Evolutionary conservation across 2,329 filamentous ascomycete species (phyloP).

Genomic region (Zasmidium angulare): DNA sequence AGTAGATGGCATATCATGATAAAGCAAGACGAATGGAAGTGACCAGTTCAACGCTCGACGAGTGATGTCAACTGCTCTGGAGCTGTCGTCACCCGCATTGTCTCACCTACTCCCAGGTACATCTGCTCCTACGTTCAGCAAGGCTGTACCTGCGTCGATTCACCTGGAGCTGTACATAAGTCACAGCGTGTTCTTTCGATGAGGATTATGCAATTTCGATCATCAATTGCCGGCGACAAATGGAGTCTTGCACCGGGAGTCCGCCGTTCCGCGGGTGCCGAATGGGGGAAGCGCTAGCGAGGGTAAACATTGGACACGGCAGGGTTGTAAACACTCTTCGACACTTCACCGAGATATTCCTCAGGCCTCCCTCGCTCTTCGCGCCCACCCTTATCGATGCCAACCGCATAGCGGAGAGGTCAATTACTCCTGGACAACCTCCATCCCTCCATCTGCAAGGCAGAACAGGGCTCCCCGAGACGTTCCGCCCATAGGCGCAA

Average conservation of each 20-base stretch:
- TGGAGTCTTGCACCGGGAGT: background rate
- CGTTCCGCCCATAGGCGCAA: conserved; percentile 4
- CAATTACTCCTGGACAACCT: background rate
- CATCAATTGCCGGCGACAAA: background rate
- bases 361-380: background rate
- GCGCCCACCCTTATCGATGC: background rate
- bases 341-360: background rate
- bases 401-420: background rate
- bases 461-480: background rate
- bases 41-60: background rate
- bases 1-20: background rate
- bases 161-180: background rate
- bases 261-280: background rate
- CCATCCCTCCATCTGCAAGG: background rate
- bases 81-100: background rate
- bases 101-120: background rate
- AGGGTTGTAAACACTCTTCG: background rate
- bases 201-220: background rate
- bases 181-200: background rate
- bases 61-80: conserved; percentile 7
- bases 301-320: background rate
- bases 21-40: background rate
- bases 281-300: background rate
- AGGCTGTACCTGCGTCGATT: background rate
- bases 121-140: background rate